Conservation (phyloP, 1,284 basidiomycete genomes). For the Apiotrichum akiyoshidainum region DNA sequence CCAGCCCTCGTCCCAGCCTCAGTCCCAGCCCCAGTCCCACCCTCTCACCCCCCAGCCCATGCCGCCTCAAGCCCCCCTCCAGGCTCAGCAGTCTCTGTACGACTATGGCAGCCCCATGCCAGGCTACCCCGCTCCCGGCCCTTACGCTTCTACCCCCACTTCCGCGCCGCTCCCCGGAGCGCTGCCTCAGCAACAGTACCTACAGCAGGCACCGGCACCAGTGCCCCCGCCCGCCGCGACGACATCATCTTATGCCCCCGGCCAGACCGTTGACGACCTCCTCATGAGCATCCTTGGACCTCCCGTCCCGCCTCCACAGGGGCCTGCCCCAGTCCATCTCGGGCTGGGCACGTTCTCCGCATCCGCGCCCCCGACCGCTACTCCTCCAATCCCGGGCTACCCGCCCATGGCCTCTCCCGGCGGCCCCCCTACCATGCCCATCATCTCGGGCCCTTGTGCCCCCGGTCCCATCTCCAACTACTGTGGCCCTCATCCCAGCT, state of each 20-base stretch:
- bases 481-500: background rate
- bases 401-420: background rate
- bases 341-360: background rate
- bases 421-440: background rate
- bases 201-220: slow-evolving; percentile 5
- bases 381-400: background rate
- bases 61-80: background rate
- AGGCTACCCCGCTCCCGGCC: background rate
- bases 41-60: background rate
- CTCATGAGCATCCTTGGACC: slow-evolving; percentile 38
- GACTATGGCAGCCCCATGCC: background rate
- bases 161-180: background rate
- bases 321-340: background rate
- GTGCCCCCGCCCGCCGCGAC: slow-evolving; percentile 5
- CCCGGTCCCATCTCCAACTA: slow-evolving; percentile 3
- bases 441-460: background rate
- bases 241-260: slow-evolving; percentile 20
- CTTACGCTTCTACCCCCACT: background rate
- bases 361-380: too few relatives aligned
- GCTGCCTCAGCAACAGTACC: background rate
- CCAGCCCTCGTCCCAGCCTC: background rate
- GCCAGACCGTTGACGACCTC: slow-evolving; percentile 45
- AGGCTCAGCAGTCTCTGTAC: background rate
- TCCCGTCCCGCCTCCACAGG: background rate
- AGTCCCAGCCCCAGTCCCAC: background rate